Evolutionary conservation across 1,284 basidiomycete species (phyloP), one percentile per base, ranked within the genome.

Genomic region (Mycena citricolor): DNA sequence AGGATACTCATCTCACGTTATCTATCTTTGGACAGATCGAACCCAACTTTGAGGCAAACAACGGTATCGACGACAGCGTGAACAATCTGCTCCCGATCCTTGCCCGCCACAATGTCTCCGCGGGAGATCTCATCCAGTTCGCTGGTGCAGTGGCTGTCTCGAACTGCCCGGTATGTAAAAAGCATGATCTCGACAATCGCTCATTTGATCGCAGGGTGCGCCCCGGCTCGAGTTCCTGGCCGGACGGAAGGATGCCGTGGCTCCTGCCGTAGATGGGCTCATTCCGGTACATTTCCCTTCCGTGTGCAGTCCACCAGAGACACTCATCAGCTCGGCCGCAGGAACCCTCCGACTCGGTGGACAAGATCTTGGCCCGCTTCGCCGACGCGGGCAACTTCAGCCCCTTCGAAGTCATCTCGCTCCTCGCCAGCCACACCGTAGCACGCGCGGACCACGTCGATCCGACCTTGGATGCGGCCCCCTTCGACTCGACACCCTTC

Each of bases 91-190:
- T 58, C 20, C 55, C 58, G 6, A 63, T 67, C 56, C 57, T 65
- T 30, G 55, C 51, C 14, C 55, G 52, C 16, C 54, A 69, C 57
- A 67, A 65, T 47, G 58, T 70, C 39, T 58, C 64, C 5, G 54
- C 61, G 23, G 69, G 62, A 19, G 68, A 71, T 51, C 64, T 71
- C 40, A 67, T 73, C 30, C 66, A 70, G 49, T 64, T 72, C 41
- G 68, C 68, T 16, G 65, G 64, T 33, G 67, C 69, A 14, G 61
- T 70, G 29, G 70, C 67, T 25, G 54, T 67, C 12, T 60, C 56
- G 46, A 72, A 70, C 50, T 73, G 71, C 52, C 63, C 68, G 11
- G 42, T 49, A 32, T n/a, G n/a, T n/a, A n/a, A n/a, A n/a, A n/a
- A n/a, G n/a, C n/a, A n/a, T n/a, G n/a, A n/a, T n/a, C n/a, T n/a